Evolutionary conservation across 208 protist species (phyloP), one percentile per base, ranked within the genome.

Genomic region (Trypanosomatidae sp.): DNA sequence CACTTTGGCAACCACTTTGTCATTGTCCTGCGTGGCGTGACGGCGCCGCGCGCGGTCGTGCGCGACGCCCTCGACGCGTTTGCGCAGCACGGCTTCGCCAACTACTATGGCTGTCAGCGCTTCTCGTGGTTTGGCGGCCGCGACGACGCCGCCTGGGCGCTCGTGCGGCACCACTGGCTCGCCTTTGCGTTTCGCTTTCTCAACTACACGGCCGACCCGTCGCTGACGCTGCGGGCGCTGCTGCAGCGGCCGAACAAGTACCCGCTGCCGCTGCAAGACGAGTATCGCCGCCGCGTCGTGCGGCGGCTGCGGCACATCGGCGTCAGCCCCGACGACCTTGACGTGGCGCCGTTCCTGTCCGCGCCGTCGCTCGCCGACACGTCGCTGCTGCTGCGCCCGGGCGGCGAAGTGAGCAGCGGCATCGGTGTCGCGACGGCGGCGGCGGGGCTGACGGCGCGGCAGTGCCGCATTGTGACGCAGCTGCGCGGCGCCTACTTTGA

Each of bases 71-170:
- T 91, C 18, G 20, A 70, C 2, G 43, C 48, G 10, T 85, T 92
- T 56, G 18, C 10, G 18, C 15, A 56, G n/a, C 16, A 77, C 20
- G 83, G 83, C 3, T 92, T 92, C 44, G 74, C 83, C 8, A 92
- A 92, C 54, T 92, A 88, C 54, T 92, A 88, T 54, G 83, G 83
- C 15, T 88, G 75, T 38, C 83, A 92, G 64, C 71, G 83, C 8
- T 92, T 92, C 37, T 86, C 78, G 7, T 92, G 83, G 78, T 92
- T 92, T 68, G 83, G 54, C 26, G 77, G 83, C 4, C 35, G 38
- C 33, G 53, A 85, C 21, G 83, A 92, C 44, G 69, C 78, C 3
- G 77, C 71, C 6, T 85, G 87, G 22, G 77, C 83, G 7, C 52
- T 92, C 47, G 56, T 92, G 41, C 65, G 74, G 18, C 74, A 88